Percentiles rank a stretch among this genome's conserved stretches.
Evolutionary conservation across 1,139 yeast genomes (phyloP).

Genomic region (Arxiozyma telluris): DNA sequence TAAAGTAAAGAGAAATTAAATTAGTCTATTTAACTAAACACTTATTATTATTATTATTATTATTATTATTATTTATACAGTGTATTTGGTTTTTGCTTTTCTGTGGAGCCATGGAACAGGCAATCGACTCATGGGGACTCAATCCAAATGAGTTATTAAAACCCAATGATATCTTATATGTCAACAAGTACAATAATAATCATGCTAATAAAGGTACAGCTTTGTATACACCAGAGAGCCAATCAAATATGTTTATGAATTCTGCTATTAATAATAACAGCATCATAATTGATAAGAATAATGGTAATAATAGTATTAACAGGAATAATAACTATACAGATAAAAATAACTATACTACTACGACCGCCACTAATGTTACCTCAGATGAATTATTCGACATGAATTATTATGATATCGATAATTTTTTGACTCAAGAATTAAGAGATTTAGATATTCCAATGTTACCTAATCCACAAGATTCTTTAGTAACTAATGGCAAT

Average conservation of each 20-base stretch:
- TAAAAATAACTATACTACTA: neutral
- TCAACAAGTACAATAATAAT: neutral
- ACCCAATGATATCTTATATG: neutral
- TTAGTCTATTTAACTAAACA: no score
- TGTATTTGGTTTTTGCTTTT: no score
- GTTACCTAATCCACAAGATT: constrained; percentile 12
- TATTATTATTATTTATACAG: neutral
- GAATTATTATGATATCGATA: constrained; percentile 25
- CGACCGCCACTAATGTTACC: neutral
- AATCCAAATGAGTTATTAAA: constrained; percentile 7
- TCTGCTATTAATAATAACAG: neutral
- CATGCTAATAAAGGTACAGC: neutral
- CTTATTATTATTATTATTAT: no score
- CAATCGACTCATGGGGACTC: constrained; percentile 10
- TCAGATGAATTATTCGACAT: constrained; percentile 7
- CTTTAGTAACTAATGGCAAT: neutral
- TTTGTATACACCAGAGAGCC: constrained; percentile 1
- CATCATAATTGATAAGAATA: neutral
- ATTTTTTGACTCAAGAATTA: constrained; percentile 23
- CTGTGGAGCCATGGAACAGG: constrained; percentile 1
- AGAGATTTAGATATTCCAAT: constrained; percentile 28
- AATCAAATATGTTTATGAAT: constrained; percentile 1
- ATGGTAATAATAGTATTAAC: neutral
- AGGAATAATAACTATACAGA: constrained; percentile 4
- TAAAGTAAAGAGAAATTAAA: neutral